These are phyloP conservation scores for Abortiporus biennis DNA, from an alignment of 1,284 basidiomycete genomes.

Conservation along the genomic window DNA sequence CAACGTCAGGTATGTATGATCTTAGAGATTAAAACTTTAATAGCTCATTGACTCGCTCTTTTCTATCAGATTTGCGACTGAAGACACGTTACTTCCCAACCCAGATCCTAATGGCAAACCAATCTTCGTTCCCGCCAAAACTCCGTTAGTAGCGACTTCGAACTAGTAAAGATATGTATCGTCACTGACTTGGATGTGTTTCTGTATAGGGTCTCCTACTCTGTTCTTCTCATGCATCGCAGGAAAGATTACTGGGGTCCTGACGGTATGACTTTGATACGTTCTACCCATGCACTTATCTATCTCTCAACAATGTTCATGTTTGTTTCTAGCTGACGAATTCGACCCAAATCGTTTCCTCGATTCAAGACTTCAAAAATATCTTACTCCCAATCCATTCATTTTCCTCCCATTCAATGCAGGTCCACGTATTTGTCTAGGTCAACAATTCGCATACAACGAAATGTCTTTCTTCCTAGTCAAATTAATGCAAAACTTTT, in stretches of 20 bases:
- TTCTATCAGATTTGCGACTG: background rate
- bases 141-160: slow-evolving; percentile 13
- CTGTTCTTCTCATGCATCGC: slow-evolving; percentile 24
- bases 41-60: no score
- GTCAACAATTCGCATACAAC: slow-evolving; percentile 60
- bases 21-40: no score
- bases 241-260: slow-evolving; percentile 26
- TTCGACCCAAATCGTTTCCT: slow-evolving; percentile 61
- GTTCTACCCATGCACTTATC: background rate
- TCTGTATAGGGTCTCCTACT: slow-evolving; percentile 16
- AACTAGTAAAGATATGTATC: background rate
- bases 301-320: slow-evolving; percentile 1
- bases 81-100: slow-evolving; percentile 5
- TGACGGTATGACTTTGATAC: slow-evolving; percentile 12
- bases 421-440: slow-evolving; percentile 42
- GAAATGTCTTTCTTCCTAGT: slow-evolving; percentile 63
- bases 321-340: slow-evolving; percentile 30
- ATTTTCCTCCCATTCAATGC: slow-evolving; percentile 51
- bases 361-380: slow-evolving; percentile 43
- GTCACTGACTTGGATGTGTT: background rate
- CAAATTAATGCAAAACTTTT: slow-evolving; percentile 56
- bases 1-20: slow-evolving; percentile 17
- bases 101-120: slow-evolving; percentile 12
- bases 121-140: slow-evolving; percentile 18
- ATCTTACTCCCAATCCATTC: slow-evolving; percentile 49